These are phyloP conservation scores for Trametes cinnabarina DNA, from an alignment of 768 basidiomycete genomes.

Conservation along the genomic window DNA sequence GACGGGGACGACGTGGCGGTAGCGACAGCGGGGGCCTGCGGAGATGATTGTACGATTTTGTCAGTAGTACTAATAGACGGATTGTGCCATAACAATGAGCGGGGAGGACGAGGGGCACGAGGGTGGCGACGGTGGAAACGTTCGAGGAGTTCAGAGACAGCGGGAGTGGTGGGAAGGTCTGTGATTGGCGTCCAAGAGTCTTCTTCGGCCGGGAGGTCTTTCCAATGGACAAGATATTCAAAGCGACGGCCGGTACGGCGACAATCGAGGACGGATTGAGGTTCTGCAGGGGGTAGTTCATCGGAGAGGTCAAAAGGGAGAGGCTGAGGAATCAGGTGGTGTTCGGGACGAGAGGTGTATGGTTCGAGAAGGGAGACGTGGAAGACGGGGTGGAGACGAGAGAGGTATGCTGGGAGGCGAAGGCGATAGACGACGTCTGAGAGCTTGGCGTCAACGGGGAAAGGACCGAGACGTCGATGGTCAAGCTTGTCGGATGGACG, in stretches of 20 bases:
- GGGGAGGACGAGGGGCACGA: conserved; percentile 4
- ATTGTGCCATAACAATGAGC: background rate
- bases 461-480: conserved; percentile 1
- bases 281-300: background rate
- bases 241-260: conserved; percentile 2
- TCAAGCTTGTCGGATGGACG: conserved; percentile 40
- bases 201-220: conserved; percentile 1
- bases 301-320: background rate
- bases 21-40: background rate
- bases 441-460: background rate
- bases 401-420: background rate
- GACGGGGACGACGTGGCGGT: too few species aligned
- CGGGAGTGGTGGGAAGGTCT: background rate
- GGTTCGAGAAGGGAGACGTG: background rate
- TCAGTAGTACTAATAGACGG: background rate
- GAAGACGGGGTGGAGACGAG: conserved; percentile 3
- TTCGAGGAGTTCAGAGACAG: conserved; percentile 1
- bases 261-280: conserved; percentile 1
- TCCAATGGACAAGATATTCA: conserved; percentile 4
- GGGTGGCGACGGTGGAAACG: conserved; percentile 1
- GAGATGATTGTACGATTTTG: background rate
- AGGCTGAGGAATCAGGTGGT: background rate
- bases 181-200: conserved; percentile 8
- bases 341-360: background rate
- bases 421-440: conserved; percentile 2